Base-by-base conservation (phyloP, 176 grass and related monocot genomes). In the Avena sativa region DNA sequence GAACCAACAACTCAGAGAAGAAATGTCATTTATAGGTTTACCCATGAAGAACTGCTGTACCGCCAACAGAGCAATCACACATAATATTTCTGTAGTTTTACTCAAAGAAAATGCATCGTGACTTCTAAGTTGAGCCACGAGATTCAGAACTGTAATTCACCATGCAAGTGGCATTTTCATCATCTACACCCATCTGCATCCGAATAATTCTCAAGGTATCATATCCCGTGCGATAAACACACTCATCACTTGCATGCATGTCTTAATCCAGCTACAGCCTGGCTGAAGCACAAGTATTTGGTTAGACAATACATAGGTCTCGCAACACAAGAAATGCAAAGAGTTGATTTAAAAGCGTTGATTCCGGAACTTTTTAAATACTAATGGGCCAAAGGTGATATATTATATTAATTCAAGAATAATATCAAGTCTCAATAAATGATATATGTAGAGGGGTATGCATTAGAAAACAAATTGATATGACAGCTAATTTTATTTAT, bases 141-240 rank as follows among this genome's bases (percentile, higher is more conserved):
- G 81, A 49, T 76, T 80, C 81, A 75, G 25, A 61, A 59, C 16
- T 80, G 76, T 69, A 91, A 34, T 87, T 68, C 1, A 67, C 59
- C 32, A 34, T 34, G 2, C 32, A 34, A 34, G 32, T 34, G 32
- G 32, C 32, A 34, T 34, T 34, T 34, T 81, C 53, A 15, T 60
- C 62, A 78, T 89, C 81, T 69, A 21, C 7, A 47, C 17, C 62
- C 14, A 88, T 93, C 16, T 88, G 82, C 86, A 79, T 72, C 66
- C 85, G 85, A 74, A 93, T 87, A 66, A 88, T 67, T 82, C 72
- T 90, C 60, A 93, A 81, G 15, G 60, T 88, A 81, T 49, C 9
- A 2, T 89, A 88, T 94, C 90, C 72, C 86, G 76, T 14, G 76
- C 79, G 0, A 90, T 38, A 90, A 95, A 94, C 20, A 95, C 93